These are phyloP conservation scores for Deakozyma indianensis DNA, from an alignment of 805 yeast genomes.

Conservation along the genomic window DNA sequence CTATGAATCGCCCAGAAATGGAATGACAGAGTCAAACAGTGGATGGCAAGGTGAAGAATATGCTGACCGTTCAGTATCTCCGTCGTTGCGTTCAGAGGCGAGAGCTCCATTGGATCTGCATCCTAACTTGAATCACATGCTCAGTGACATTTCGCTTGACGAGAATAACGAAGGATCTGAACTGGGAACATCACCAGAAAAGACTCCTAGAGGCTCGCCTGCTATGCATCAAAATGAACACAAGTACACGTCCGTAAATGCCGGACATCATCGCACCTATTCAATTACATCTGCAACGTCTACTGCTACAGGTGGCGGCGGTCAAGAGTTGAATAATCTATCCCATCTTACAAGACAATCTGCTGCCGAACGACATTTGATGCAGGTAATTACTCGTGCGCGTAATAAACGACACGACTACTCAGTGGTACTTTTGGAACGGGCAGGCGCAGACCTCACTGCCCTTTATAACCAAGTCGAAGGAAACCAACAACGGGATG, in stretches of 20 bases:
- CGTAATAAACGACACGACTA: not conserved
- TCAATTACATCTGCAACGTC: not conserved
- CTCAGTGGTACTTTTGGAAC: not conserved
- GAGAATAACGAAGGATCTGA: not conserved
- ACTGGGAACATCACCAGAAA: not conserved
- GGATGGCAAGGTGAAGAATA: not conserved
- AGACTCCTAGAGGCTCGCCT: not conserved
- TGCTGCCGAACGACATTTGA: constrained; percentile 2
- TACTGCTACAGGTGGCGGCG: not conserved
- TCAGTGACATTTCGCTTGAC: not conserved
- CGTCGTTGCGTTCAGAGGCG: not conserved
- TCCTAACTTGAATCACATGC: not conserved
- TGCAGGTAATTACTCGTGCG: constrained; percentile 1
- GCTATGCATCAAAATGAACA: not conserved
- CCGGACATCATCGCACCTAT: not conserved
- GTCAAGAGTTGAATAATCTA: not conserved
- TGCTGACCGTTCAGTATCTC: not conserved
- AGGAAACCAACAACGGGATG: not conserved
- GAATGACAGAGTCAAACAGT: not conserved
- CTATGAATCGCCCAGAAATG: not conserved
- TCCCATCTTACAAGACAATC: constrained; percentile 1
- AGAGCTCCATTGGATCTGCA: not conserved
- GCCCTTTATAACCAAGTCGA: not conserved
- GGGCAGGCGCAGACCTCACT: not conserved
- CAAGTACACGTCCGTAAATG: not conserved